Evolutionary conservation across 1,284 basidiomycete genomes (phyloP).

Genomic region (Trametes pubescens): DNA sequence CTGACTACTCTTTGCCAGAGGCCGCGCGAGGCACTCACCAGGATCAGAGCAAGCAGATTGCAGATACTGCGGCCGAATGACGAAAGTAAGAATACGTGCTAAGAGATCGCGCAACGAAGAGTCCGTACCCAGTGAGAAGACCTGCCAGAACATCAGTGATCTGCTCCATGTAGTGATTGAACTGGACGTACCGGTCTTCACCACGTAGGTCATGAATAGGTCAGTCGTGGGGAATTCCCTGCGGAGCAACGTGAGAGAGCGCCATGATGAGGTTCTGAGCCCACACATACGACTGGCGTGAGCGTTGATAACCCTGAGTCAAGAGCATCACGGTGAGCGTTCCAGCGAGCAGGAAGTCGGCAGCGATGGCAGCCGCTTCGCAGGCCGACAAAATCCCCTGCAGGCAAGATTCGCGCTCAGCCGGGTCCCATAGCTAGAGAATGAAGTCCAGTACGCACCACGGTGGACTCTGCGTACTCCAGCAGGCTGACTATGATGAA

Average conservation of each 20-base stretch:
- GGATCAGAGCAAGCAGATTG: neutral
- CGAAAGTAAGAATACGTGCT: neutral
- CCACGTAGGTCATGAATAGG: neutral
- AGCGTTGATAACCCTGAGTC: neutral
- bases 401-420: too few species aligned
- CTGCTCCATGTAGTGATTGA: too few species aligned
- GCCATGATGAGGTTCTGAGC: neutral
- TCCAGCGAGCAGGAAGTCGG: neutral
- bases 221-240: neutral
- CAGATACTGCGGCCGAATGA: neutral
- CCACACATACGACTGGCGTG: neutral
- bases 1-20: too few species aligned
- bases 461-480: neutral
- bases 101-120: neutral
- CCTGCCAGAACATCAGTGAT: neutral
- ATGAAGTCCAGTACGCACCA: neutral
- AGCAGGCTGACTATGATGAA: neutral
- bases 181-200: conserved; percentile 3
- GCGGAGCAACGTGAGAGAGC: neutral
- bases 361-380: neutral
- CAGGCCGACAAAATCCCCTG: conserved; percentile 1
- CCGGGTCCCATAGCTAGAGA: neutral
- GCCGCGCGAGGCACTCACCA: neutral
- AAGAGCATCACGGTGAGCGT: neutral
- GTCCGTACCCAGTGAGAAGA: conserved; percentile 2